Evolutionary conservation across 2,329 filamentous ascomycete genomes (phyloP), one percentile per base, ranked within the genome.

Genomic region (Aspergillus intermedius): DNA sequence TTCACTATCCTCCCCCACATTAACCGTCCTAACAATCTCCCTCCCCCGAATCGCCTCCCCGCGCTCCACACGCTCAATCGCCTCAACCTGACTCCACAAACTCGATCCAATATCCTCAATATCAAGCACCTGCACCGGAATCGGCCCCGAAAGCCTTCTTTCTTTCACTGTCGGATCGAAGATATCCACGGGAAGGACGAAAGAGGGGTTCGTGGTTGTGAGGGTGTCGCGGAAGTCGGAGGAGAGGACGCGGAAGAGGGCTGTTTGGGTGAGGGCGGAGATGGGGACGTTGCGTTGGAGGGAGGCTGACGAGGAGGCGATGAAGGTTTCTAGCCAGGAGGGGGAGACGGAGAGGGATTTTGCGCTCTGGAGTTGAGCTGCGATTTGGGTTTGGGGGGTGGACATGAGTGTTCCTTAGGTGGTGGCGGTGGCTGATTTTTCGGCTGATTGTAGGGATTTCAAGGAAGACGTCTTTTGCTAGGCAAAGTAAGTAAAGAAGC

Each of bases 41-140:
- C 90, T 74, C 0, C 93, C 93, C 37, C 73, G 72, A n/a, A 74
- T 65, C 2, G 75, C 70, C 50, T 77, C 73, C 4, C 75, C 69
- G 10, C 72, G 69, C 57, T 80, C 77, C 2, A 79, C 64, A 7
- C 76, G 73, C 45, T 75, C 75, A 39, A 78, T 81, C 30, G 84
- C 82, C 66, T 96, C 89, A 28, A 95, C 79, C 67, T 96, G 89
- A 54, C 88, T 85, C 88, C 91, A 95, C 45, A 86, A 79, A 58
- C 86, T 89, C 46, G 80, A 77, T 2, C 84, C 79, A 17, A 97
- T 78, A 62, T 97, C 91, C 62, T 95, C 86, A 6, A 97, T 76
- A 59, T 94, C 90, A 1, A 95, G 72, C 1, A 97, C 80, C 67
- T 97, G 93, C 1, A 93, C 84, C 3, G 85, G 75, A 1, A 91